Base-by-base conservation (phyloP, 129 eudicot species). In the Silybum marianum region DNA sequence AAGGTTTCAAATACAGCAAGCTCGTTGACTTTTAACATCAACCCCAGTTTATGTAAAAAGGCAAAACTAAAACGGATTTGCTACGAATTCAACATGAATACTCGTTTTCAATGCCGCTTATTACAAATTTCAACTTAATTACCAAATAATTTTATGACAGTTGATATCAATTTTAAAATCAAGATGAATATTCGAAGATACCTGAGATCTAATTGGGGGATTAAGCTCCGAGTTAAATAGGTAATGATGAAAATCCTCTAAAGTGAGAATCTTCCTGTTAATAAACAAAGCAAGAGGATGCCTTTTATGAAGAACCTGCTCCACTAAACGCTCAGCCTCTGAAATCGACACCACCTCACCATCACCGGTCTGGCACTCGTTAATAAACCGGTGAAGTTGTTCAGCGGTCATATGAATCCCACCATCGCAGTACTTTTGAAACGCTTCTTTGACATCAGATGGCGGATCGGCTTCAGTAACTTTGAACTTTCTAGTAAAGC, bases 161-260 rank as follows among this genome's bases (percentile, higher is more conserved):
- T 34, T 16, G 12, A 26, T 5, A 11, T 6, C 51, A 63, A 81
- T 69, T 38, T 14, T 34, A 19, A 58, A 65, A 28, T 19, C 2
- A 67, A 21, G 38, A 38, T 3, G 66, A 23, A 62, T 3, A 18
- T 8, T 23, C 44, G 30, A 6, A 51, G 30, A 34, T 82, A 93
- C 98, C 90, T 90, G 84, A 68, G 87, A 84, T 72, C 78, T 68
- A 71, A 90, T 85, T 4, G 97, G 93, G 46, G 97, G 91, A 71
- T 94, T 94, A 60, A 91, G 92, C n/a, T 94, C 95, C 60, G 83
- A 84, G 7, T 81, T 88, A 68, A 94, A 94, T 34, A 94, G 86
- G 82, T 78, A 94, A 71, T 88, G 87, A 79, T 87, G 92, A 75
- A 94, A 94, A 84, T 94, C 97, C 26, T 94, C 97, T 24, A 94